A percentile compares a stretch with the other conserved stretches of the same genome.
phyloP scores from a whole-genome alignment of 148 eudicot genomes.

The Camellia granthamiana region DNA sequence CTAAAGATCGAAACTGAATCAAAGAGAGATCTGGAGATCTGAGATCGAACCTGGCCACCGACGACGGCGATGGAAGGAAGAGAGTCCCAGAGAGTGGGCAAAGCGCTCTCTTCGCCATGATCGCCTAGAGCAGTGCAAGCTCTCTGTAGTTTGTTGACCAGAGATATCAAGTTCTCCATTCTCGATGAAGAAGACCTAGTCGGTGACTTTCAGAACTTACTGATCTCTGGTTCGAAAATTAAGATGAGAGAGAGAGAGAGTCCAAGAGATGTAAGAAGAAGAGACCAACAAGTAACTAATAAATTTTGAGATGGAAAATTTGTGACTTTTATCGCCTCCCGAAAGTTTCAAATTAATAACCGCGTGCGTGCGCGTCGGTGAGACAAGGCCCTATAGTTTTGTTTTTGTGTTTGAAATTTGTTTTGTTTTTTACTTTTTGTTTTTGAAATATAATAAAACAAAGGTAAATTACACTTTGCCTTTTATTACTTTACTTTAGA shows the following conservation, averaged over 20 bases:
- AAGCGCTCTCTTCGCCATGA: conserved; percentile 85
- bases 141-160: conserved; percentile 87
- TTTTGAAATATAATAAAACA: no score
- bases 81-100: conserved; percentile 99
- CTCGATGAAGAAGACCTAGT: not conserved
- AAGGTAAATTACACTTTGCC: no score
- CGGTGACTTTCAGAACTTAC: conserved; percentile 1
- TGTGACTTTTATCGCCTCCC: not conserved
- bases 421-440: no score
- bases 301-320: no score
- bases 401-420: no score
- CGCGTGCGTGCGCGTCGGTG: conserved; percentile 11
- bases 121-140: conserved; percentile 97
- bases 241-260: not conserved
- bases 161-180: conserved; percentile 78
- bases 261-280: not conserved
- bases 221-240: conserved; percentile 6
- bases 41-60: conserved; percentile 85
- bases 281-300: not conserved
- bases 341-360: conserved; percentile 7
- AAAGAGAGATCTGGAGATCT: conserved; percentile 1
- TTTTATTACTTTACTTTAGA: no score
- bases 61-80: conserved; percentile 97
- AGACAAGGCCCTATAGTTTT: not conserved
- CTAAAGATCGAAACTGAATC: not conserved